Base-by-base conservation (phyloP, 148 eudicot genomes). In the Chenopodium formosanum region DNA sequence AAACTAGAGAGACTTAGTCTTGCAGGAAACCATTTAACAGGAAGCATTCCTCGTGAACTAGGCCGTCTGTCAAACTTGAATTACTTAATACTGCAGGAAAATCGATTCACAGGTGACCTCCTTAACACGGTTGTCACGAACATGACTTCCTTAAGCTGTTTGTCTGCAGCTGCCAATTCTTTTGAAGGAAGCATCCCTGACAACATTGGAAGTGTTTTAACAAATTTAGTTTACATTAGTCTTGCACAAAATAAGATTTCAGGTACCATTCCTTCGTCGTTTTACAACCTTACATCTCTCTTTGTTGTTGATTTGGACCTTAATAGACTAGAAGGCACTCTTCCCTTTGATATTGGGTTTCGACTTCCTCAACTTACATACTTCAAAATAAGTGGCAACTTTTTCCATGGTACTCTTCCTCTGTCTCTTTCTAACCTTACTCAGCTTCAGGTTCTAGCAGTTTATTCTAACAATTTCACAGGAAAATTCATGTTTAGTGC, bases 401-500 rank as follows among this genome's bases (percentile, higher is more conserved):
- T 5, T 40, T 40, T 40, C 44, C 44, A 40, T 40, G 44, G 44
- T 4, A 40, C 44, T 40, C 44, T 40, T 40, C 44, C 44, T 5
- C 44, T 40, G 7, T 40, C 44, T 40, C 44, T 40, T 40, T 40
- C 44, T 10, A 12, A 52, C 56, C 56, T 66, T 17, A 65, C 63
- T 40, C 44, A 78, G 2, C 80, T 78, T 47, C 37, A 5, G 4
- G 9, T 2, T 9, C 19, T 66, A 9, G 1, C 0, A 27, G 20
- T 66, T 25, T 78, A 17, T 67, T 65, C 62, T 47, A 66, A 66
- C 47, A 50, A 66, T 46, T 78, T 66, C 9, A 66, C 60, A 17
- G 80, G 80, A 0, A 77, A 77, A 11, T 37, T 77, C 37, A 64
- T 12, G 60, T 77, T 77, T 64, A 77, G 79, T 77, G 79, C 70